Base-by-base conservation (phyloP, 192 early-diverging fungal genomes). In the Gamsiella multidivaricata region DNA sequence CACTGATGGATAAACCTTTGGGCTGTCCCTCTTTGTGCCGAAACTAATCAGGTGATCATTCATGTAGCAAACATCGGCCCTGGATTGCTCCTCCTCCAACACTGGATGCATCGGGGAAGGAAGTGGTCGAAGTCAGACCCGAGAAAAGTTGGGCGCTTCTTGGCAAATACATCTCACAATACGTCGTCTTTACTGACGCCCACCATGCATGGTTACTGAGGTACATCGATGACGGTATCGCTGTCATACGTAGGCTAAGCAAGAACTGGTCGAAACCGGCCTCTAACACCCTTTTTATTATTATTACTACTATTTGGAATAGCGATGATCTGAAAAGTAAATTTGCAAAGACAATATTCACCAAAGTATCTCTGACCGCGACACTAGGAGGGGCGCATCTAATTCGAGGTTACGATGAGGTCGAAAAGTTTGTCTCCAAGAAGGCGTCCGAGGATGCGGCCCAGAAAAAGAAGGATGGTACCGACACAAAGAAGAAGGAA, bases 141-240 rank as follows among this genome's bases (percentile, higher is more conserved):
- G 87, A 87, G 71, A 87, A 89, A 74, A 87, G 88, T 68, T 94
- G 91, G 91, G 83, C 88, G n/a, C 81, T 94, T 34, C 82, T 92
- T 51, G 94, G 94, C 12, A 88, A 87, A 39, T 94, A 91, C 76
- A 86, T 94, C 42, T 89, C 88, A 26, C 90, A 92, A 69, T 93
- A 88, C 63, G 89, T 92, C 12, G 68, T 90, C 4, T 95, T 91
- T 74, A 84, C 91, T 18, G 89, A 87, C 32, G 72, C 85, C 3
- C 69, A 76, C 11, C 80, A 80, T 33, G 94, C 92, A 7, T 91
- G 84, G 82, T 81, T 94, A 33, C 79, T 82, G 22, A 79, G 75
- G 81, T 82, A 82, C n/a, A n/a, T n/a, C n/a, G n/a, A n/a, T n/a
- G n/a, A n/a, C n/a, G n/a, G n/a, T n/a, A n/a, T n/a, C n/a, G n/a